phyloP scores from a whole-genome alignment of 2,329 filamentous ascomycete genomes.

The Arthrinium puccinioides region DNA sequence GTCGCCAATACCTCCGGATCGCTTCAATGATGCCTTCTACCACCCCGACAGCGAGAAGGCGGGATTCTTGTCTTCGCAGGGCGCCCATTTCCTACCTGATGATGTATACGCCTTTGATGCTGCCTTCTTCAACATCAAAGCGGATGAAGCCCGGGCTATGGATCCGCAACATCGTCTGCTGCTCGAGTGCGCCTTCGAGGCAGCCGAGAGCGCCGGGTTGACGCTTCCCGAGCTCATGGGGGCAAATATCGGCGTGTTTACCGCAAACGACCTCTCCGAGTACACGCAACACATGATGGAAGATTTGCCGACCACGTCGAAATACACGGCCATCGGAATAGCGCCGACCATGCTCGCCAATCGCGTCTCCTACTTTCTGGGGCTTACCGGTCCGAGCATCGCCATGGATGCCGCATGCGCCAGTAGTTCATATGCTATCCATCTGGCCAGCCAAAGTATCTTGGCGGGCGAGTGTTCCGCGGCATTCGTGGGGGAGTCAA shows the following conservation, averaged over 20 bases:
- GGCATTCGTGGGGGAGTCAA: conserved; percentile 9
- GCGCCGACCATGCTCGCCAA: conserved; percentile 25
- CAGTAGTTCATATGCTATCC: conserved; percentile 26
- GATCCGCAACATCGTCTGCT: conserved; percentile 21
- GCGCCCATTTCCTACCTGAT: conserved; percentile 24
- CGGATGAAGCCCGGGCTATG: conserved; percentile 26
- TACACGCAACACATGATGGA: conserved; percentile 4
- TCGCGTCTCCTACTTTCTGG: conserved; percentile 23
- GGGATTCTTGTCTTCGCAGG: conserved; percentile 21
- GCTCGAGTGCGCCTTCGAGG: conserved; percentile 25
- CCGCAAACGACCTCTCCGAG: conserved; percentile 1
- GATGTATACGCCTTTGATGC: conserved; percentile 22
- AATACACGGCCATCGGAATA: conserved; percentile 12
- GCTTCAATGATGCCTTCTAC: conserved; percentile 17
- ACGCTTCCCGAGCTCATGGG: conserved; percentile 5
- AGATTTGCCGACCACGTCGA: conserved; percentile 5
- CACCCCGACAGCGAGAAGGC: conserved; percentile 24
- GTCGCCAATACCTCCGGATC: conserved; percentile 1
- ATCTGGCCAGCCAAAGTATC: conserved; percentile 20
- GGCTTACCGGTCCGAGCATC: conserved; percentile 29
- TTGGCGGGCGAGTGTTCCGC: conserved; percentile 14
- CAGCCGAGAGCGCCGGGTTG: conserved; percentile 10
- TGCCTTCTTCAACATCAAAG: conserved; percentile 27
- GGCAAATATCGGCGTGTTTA: conserved; percentile 7
- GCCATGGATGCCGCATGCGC: conserved; percentile 40